Evolutionary conservation across 2,329 filamentous ascomycete species (phyloP).

Genomic region (Neonectria neomacrospora): DNA sequence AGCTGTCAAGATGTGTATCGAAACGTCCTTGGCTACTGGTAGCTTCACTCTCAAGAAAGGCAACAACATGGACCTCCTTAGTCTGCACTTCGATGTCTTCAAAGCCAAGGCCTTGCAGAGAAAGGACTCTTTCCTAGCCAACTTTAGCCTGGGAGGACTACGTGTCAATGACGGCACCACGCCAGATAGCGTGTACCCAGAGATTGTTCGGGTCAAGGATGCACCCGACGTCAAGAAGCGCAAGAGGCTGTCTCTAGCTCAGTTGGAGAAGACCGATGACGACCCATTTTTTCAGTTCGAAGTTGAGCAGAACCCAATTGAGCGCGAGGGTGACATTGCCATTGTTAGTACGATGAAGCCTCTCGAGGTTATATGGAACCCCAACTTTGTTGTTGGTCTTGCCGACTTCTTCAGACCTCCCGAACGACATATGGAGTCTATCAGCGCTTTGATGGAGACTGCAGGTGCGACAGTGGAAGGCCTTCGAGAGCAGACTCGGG

Average conservation of each 20-base stretch:
- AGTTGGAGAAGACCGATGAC: constrained; percentile 62
- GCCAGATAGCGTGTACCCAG: constrained; percentile 87
- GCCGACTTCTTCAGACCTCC: constrained; percentile 97
- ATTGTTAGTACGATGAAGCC: constrained; percentile 92
- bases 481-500: constrained; percentile 92
- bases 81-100: constrained; percentile 94
- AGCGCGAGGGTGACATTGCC: constrained; percentile 90
- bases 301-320: constrained; percentile 94
- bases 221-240: constrained; percentile 65
- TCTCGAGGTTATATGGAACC: constrained; percentile 97
- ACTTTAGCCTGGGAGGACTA: constrained; percentile 90
- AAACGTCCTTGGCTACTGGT: constrained; percentile 92
- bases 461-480: constrained; percentile 96
- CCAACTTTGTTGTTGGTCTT: constrained; percentile 88
- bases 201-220: constrained; percentile 96
- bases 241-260: constrained; percentile 63
- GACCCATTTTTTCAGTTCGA: constrained; percentile 93
- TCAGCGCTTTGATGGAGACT: constrained; percentile 93
- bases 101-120: constrained; percentile 89
- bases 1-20: constrained; percentile 90
- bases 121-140: constrained; percentile 88
- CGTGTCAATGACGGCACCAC: constrained; percentile 97
- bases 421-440: constrained; percentile 98
- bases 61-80: constrained; percentile 83
- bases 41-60: constrained; percentile 90